These are phyloP conservation scores for Tylopilus sp. DNA, from an alignment of 1,284 basidiomycete genomes.

Conservation along the genomic window DNA sequence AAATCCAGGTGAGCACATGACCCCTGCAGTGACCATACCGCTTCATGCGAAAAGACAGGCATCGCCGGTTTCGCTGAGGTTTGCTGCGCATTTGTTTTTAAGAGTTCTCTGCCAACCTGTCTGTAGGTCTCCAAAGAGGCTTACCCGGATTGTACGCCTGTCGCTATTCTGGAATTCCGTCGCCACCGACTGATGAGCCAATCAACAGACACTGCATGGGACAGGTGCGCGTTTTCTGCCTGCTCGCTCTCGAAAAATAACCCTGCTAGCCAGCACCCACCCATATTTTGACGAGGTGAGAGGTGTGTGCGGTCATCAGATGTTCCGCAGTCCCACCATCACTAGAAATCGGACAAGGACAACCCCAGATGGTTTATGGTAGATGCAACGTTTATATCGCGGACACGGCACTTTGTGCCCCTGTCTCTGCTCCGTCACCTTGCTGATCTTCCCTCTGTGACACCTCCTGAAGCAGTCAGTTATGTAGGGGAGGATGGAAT, in stretches of 20 bases:
- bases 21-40: background rate
- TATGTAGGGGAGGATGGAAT: constrained; percentile 64
- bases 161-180: constrained; percentile 5
- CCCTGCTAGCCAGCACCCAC: constrained; percentile 49
- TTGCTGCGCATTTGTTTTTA: constrained; percentile 17
- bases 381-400: constrained; percentile 69
- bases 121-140: constrained; percentile 74
- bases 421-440: constrained; percentile 73
- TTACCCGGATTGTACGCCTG: constrained; percentile 81
- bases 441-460: constrained; percentile 35
- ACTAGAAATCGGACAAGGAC: constrained; percentile 69
- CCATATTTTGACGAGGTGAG: constrained; percentile 85
- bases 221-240: constrained; percentile 51
- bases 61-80: constrained; percentile 84
- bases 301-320: constrained; percentile 5
- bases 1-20: constrained; percentile 58
- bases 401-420: constrained; percentile 74
- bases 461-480: constrained; percentile 50
- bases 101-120: constrained; percentile 3
- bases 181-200: constrained; percentile 14
- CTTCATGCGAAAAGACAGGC: constrained; percentile 44
- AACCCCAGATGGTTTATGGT: constrained; percentile 95
- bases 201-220: constrained; percentile 80
- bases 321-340: background rate
- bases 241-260: constrained; percentile 7